A percentile compares a stretch with the other conserved stretches of the same genome.
These are phyloP conservation scores for Gastrodia elata DNA, from an alignment of 106 monocot species.

Conservation along the genomic window DNA sequence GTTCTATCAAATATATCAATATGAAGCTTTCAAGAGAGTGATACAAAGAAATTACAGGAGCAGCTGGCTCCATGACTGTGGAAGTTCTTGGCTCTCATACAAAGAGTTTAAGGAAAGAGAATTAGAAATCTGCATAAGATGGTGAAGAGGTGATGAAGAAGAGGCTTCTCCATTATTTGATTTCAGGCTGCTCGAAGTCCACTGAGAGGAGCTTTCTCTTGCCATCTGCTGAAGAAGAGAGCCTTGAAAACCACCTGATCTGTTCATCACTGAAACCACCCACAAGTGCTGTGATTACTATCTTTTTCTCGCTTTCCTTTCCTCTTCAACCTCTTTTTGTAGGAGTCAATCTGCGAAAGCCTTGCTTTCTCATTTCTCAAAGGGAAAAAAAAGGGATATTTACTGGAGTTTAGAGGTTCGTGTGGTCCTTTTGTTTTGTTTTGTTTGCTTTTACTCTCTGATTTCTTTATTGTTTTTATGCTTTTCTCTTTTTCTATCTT, in stretches of 20 bases:
- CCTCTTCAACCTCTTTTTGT: not conserved
- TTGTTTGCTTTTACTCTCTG: not conserved
- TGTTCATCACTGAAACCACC: slow-evolving; percentile 33
- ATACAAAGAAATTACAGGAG: slow-evolving; percentile 29
- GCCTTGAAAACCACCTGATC: slow-evolving; percentile 29
- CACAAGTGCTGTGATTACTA: slow-evolving; percentile 5
- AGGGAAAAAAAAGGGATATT: not conserved
- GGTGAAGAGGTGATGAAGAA: slow-evolving; percentile 14
- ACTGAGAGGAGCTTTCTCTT: slow-evolving; percentile 46
- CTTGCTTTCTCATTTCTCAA: slow-evolving; percentile 13
- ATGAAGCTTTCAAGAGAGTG: not conserved
- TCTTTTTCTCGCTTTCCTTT: not conserved
- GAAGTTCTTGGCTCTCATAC: slow-evolving; percentile 37
- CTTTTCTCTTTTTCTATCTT: slow-evolving; percentile 13
- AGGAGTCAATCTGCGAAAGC: slow-evolving; percentile 5
- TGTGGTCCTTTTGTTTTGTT: slow-evolving; percentile 10
- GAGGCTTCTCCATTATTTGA: slow-evolving; percentile 12
- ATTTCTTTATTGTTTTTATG: slow-evolving; percentile 9
- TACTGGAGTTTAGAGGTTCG: not conserved
- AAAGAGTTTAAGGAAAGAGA: slow-evolving; percentile 14
- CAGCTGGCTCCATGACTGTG: slow-evolving; percentile 71
- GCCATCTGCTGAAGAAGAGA: slow-evolving; percentile 50
- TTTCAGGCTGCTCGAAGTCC: slow-evolving; percentile 33
- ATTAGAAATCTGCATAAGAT: slow-evolving; percentile 18
- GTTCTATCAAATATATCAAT: not conserved